Evolutionary conservation across 805 yeast species (phyloP).

Genomic region (Wickerhamomyces sydowiorum): DNA sequence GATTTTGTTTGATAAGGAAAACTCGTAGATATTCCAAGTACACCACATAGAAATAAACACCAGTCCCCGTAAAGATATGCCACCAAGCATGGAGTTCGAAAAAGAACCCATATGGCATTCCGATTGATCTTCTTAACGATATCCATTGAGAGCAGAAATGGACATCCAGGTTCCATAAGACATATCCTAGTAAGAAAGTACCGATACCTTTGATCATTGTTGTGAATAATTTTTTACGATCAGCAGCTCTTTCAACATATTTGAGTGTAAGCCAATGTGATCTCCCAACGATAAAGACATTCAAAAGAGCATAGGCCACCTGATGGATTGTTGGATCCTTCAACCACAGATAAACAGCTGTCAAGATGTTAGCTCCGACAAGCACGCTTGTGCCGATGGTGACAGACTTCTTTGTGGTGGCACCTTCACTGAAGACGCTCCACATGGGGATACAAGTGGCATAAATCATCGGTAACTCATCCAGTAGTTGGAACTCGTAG

Average conservation of each 20-base stretch:
- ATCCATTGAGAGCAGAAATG: conserved; percentile 64
- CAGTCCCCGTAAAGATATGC: conserved; percentile 84
- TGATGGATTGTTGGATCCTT: conserved; percentile 89
- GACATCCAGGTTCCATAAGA: conserved; percentile 86
- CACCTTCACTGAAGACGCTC: conserved; percentile 66
- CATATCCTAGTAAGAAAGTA: conserved; percentile 67
- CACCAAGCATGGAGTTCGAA: conserved; percentile 97
- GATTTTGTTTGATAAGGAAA: conserved; percentile 52
- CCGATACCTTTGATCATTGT: conserved; percentile 56
- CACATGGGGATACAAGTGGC: conserved; percentile 95
- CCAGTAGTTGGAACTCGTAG: conserved; percentile 86
- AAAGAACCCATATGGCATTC: conserved; percentile 81
- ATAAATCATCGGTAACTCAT: conserved; percentile 96
- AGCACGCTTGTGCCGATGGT: conserved; percentile 42
- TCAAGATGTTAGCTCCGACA: conserved; percentile 53
- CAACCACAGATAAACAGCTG: conserved; percentile 64
- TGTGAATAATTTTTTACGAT: conserved; percentile 42
- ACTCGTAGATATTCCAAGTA: conserved; percentile 72
- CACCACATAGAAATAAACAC: conserved; percentile 80
- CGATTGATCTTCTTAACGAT: conserved; percentile 52
- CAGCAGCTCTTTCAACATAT: conserved; percentile 45
- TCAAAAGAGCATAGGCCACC: conserved; percentile 73
- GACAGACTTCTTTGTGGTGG: conserved; percentile 31
- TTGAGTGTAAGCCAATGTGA: conserved; percentile 45
- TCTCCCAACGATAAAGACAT: conserved; percentile 63